Evolutionary conservation across 2,329 filamentous ascomycete species (phyloP).

Genomic region (Cercospora canescens): DNA sequence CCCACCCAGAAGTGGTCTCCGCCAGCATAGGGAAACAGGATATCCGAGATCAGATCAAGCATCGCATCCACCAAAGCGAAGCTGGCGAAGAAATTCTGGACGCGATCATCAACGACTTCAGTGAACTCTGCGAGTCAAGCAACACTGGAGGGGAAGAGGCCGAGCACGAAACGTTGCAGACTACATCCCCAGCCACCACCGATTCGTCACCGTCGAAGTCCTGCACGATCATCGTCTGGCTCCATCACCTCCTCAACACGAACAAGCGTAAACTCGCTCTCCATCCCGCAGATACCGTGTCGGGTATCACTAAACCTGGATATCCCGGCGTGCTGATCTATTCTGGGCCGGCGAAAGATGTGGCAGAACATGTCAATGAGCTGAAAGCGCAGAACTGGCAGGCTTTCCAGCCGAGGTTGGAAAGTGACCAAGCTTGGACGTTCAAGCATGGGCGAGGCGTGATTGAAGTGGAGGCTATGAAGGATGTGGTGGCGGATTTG

Average conservation of each 20-base stretch:
- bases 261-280: constrained; percentile 49
- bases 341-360: constrained; percentile 39
- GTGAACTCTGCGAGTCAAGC: constrained; percentile 30
- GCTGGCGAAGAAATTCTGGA: constrained; percentile 46
- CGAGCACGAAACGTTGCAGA: not conserved
- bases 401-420: constrained; percentile 48
- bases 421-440: constrained; percentile 40
- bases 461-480: constrained; percentile 47
- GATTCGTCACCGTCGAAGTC: not conserved
- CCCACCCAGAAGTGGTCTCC: constrained; percentile 41
- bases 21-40: constrained; percentile 40
- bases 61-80: constrained; percentile 29
- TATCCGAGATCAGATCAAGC: constrained; percentile 36
- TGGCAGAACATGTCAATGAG: constrained; percentile 44
- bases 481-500: constrained; percentile 42
- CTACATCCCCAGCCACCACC: not conserved
- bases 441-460: constrained; percentile 44
- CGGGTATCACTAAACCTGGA: constrained; percentile 48
- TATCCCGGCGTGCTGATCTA: constrained; percentile 49
- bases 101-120: constrained; percentile 42
- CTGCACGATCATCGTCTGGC: constrained; percentile 45
- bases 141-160: not conserved
- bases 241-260: constrained; percentile 49
- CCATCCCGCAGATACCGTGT: constrained; percentile 36
- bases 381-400: constrained; percentile 48